These are phyloP conservation scores for Solanum chaucha DNA, from an alignment of 257 asterid genomes.

Conservation along the genomic window DNA sequence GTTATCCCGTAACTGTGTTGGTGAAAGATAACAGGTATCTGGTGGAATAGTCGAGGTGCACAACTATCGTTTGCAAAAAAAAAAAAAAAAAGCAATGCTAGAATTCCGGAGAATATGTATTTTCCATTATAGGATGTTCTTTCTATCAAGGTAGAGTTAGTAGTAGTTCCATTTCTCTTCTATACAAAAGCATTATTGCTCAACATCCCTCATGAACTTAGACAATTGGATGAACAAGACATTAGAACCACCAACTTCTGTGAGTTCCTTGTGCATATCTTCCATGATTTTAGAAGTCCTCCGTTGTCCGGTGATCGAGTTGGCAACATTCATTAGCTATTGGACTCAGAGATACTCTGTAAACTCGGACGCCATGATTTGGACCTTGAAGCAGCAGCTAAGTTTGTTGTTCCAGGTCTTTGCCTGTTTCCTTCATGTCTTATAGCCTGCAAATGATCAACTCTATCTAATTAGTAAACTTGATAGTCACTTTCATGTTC, in stretches of 20 bases:
- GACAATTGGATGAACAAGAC: not conserved
- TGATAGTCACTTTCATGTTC: not conserved
- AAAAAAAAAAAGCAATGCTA: not conserved
- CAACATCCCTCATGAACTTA: not conserved
- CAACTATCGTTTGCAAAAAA: not conserved
- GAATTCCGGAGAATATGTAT: not conserved
- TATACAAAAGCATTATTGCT: conserved; percentile 9
- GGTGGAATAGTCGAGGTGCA: too few relatives aligned
- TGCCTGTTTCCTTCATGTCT: conserved; percentile 18
- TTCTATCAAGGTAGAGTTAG: conserved; percentile 1
- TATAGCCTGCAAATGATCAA: conserved; percentile 11
- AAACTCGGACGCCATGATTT: conserved; percentile 38
- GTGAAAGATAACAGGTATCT: too few relatives aligned
- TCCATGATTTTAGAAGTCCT: not conserved
- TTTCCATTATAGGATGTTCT: conserved; percentile 3
- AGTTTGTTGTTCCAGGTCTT: conserved; percentile 14
- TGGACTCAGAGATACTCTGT: conserved; percentile 34
- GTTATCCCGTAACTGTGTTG: too few relatives aligned
- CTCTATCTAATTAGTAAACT: not conserved
- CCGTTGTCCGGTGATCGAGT: not conserved
- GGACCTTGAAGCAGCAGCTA: conserved; percentile 7
- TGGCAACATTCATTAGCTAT: conserved; percentile 8
- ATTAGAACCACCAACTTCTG: not conserved
- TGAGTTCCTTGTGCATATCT: not conserved
- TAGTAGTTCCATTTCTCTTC: conserved; percentile 2